A percentile compares a stretch with the other conserved stretches of the same genome.
Conservation (phyloP, 805 yeast genomes). For the Yarrowia yakushimensis region DNA sequence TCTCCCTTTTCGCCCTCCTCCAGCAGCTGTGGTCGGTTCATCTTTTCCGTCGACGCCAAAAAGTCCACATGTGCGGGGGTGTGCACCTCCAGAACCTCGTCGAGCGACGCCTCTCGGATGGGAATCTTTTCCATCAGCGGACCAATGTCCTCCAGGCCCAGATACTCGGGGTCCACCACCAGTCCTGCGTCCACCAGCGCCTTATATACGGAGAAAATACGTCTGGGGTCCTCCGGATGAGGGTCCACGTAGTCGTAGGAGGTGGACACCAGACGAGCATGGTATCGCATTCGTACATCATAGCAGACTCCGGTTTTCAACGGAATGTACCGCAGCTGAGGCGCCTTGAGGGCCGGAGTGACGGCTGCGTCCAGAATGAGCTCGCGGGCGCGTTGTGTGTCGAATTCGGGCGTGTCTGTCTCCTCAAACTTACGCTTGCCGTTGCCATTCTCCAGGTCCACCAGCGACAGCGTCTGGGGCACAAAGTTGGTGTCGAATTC, state of each 20-base stretch:
- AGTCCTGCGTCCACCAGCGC: constrained; percentile 92
- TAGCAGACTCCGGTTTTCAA: constrained; percentile 91
- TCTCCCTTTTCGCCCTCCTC: constrained; percentile 89
- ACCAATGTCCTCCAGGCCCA: constrained; percentile 73
- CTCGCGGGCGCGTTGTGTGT: constrained; percentile 11
- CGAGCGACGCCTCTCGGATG: constrained; percentile 80
- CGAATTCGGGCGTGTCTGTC: not conserved
- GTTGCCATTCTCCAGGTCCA: constrained; percentile 3
- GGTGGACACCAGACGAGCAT: constrained; percentile 88
- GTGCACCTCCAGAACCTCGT: constrained; percentile 85
- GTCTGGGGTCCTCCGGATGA: constrained; percentile 97
- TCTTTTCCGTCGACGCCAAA: constrained; percentile 67
- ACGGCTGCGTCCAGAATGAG: constrained; percentile 7
- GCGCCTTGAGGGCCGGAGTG: constrained; percentile 34
- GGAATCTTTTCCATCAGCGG: constrained; percentile 85
- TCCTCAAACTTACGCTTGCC: constrained; percentile 31
- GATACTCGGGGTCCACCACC: constrained; percentile 70
- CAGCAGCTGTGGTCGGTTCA: constrained; percentile 72
- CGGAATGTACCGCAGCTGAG: constrained; percentile 67
- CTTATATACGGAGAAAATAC: constrained; percentile 91
- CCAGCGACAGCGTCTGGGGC: constrained; percentile 19
- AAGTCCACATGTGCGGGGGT: constrained; percentile 72
- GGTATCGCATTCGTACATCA: constrained; percentile 96
- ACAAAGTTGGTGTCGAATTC: constrained; percentile 19
- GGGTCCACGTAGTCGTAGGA: constrained; percentile 95